A percentile compares a stretch with the other conserved stretches of the same genome.
Evolutionary conservation across 1,284 basidiomycete species (phyloP).

Genomic region (Dichomitus squalens): DNA sequence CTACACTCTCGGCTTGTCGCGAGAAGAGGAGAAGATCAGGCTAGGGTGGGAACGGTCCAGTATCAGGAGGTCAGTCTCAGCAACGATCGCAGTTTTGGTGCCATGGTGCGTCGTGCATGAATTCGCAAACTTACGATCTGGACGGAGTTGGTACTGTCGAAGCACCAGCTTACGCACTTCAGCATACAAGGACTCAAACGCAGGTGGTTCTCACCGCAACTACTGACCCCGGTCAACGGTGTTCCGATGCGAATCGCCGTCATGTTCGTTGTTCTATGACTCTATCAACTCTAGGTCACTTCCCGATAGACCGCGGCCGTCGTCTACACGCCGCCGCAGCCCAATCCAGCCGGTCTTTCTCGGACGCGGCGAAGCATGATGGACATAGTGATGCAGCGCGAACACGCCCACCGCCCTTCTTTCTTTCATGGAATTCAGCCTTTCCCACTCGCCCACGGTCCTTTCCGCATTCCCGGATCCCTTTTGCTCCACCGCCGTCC

Average conservation of each 20-base stretch:
- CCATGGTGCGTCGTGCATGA: background rate
- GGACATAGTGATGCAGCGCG: no score
- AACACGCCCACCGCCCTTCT: no score
- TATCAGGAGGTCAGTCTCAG: no score
- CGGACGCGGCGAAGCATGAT: no score
- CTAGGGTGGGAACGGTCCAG: background rate
- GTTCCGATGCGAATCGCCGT: no score
- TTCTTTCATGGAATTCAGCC: no score
- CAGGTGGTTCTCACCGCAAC: background rate
- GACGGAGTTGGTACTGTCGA: background rate
- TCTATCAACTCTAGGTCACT: no score
- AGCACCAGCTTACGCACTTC: background rate
- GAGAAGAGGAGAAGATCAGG: background rate
- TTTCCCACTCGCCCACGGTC: slow-evolving; percentile 7
- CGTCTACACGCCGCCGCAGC: no score
- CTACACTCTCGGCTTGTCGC: background rate
- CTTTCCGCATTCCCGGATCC: slow-evolving; percentile 15
- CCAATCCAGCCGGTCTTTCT: no score
- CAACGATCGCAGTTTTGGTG: background rate
- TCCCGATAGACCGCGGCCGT: no score
- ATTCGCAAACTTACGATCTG: background rate
- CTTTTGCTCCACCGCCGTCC: background rate
- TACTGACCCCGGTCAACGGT: background rate
- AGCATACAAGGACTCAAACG: background rate
- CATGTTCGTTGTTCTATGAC: no score